A percentile compares a stretch with the other conserved stretches of the same genome.
Conservation (phyloP, 2,329 filamentous ascomycete genomes). For the Fusarium sp. region DNA sequence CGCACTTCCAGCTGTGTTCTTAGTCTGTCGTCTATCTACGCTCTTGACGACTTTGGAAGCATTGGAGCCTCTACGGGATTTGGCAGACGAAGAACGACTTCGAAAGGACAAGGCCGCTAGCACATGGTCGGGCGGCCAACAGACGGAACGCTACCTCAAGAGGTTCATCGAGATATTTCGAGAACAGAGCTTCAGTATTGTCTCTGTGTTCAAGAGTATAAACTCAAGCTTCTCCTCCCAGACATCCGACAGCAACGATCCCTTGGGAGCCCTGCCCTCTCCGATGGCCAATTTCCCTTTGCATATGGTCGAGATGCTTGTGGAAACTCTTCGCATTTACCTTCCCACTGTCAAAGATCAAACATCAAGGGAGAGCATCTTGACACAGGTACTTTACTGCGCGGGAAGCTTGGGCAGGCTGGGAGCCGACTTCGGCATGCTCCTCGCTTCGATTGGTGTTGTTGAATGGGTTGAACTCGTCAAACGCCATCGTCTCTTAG, state of each 20-base stretch:
- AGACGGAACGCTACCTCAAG: constrained; percentile 94
- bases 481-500: constrained; percentile 86
- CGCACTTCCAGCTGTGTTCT: constrained; percentile 82
- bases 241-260: constrained; percentile 36
- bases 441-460: constrained; percentile 72
- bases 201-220: constrained; percentile 93
- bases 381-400: constrained; percentile 94
- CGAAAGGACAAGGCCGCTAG: constrained; percentile 58
- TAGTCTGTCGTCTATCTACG: constrained; percentile 86
- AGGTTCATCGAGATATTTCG: constrained; percentile 97
- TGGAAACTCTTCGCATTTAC: constrained; percentile 79
- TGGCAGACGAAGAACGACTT: constrained; percentile 85
- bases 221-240: constrained; percentile 56
- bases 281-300: constrained; percentile 86
- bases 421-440: constrained; percentile 91
- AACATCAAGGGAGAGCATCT: constrained; percentile 82
- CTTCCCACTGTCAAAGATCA: constrained; percentile 85
- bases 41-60: constrained; percentile 84
- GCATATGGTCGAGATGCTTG: constrained; percentile 83
- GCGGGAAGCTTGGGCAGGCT: constrained; percentile 89
- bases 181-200: constrained; percentile 95
- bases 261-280: constrained; percentile 74
- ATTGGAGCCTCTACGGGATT: constrained; percentile 83
- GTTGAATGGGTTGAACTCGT: constrained; percentile 90
- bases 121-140: constrained; percentile 79